phyloP scores from a whole-genome alignment of 306 rosid genomes.

The Quillaja saponaria region DNA sequence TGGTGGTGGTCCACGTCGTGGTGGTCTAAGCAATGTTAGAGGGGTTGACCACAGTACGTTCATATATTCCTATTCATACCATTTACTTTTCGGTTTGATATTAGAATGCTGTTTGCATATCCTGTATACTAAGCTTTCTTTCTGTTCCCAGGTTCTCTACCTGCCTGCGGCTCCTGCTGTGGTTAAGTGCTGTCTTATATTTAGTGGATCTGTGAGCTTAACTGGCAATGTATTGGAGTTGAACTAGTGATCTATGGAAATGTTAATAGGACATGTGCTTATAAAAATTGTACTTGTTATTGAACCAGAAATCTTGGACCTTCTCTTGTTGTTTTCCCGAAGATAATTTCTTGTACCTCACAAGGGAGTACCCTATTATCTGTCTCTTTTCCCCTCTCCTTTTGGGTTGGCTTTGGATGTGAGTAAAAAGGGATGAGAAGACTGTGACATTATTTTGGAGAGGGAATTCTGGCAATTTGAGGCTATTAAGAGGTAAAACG shows the following conservation, averaged over 20 bases:
- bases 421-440: background rate
- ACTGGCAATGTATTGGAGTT: constrained; percentile 20
- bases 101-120: background rate
- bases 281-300: background rate
- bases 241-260: constrained; percentile 15
- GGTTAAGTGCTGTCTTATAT: constrained; percentile 45
- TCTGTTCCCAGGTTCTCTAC: constrained; percentile 63
- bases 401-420: background rate
- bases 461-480: too few relatives aligned
- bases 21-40: constrained; percentile 69
- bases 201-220: background rate
- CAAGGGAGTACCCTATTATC: too few relatives aligned
- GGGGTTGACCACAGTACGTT: constrained; percentile 83
- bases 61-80: background rate
- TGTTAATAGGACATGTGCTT: background rate
- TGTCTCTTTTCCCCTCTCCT: too few relatives aligned
- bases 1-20: constrained; percentile 87
- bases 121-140: background rate
- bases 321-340: background rate
- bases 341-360: background rate
- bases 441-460: too few relatives aligned
- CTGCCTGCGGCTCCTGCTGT: constrained; percentile 99
- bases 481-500: too few relatives aligned
- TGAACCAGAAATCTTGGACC: background rate
- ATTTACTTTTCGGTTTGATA: background rate